These are phyloP conservation scores for Leccinum truebloodii DNA, from an alignment of 768 basidiomycete species.

Conservation along the genomic window DNA sequence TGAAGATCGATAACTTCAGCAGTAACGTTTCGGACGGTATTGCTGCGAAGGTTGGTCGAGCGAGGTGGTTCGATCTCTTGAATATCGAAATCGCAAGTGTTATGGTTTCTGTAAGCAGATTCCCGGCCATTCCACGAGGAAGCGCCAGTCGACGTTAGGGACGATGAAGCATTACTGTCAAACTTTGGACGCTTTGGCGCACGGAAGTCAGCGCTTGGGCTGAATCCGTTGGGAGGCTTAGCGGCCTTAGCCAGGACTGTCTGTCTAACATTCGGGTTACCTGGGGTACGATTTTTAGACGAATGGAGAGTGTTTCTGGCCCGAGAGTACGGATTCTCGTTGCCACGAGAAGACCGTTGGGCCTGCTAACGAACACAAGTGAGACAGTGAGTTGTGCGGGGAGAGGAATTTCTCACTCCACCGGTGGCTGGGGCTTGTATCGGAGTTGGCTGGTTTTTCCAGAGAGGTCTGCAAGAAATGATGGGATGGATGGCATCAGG, in stretches of 20 bases:
- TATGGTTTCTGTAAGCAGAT: background rate
- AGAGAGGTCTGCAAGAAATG: conserved; percentile 10
- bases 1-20: conserved; percentile 26
- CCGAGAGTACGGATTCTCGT: conserved; percentile 19
- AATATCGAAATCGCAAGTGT: conserved; percentile 22
- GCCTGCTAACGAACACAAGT: conserved; percentile 12
- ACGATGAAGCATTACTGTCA: conserved; percentile 5
- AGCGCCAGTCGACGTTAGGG: background rate
- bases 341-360: background rate
- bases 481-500: conserved; percentile 4
- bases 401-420: conserved; percentile 16
- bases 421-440: conserved; percentile 19
- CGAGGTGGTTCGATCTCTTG: conserved; percentile 17
- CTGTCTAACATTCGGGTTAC: conserved; percentile 27
- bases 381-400: conserved; percentile 4
- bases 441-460: conserved; percentile 25
- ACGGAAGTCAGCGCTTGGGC: conserved; percentile 1
- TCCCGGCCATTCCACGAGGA: background rate
- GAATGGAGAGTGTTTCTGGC: background rate
- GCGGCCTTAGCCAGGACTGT: conserved; percentile 23
- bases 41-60: background rate
- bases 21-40: conserved; percentile 11
- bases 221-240: background rate
- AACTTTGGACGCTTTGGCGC: conserved; percentile 26
- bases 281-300: background rate